Conservation (phyloP, 2,329 filamentous ascomycete species). For the Alternaria triticimaculans region DNA sequence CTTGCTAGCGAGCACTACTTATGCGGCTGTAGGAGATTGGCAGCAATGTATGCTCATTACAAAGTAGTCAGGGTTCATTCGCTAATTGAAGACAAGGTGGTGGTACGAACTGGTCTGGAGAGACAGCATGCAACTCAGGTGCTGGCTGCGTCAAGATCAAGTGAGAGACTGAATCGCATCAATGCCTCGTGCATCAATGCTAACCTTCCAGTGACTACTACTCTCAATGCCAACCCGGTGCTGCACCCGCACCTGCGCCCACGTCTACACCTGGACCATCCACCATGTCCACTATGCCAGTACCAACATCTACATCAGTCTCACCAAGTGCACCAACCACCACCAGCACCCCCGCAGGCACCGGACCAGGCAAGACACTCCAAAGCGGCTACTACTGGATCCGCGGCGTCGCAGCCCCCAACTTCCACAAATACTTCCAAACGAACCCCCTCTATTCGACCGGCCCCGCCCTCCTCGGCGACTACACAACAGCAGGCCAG, state of each 20-base stretch:
- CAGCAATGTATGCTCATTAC: constrained; percentile 39
- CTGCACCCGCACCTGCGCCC: constrained; percentile 21
- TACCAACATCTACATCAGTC: constrained; percentile 17
- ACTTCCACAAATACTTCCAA: constrained; percentile 57
- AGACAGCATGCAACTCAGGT: constrained; percentile 30
- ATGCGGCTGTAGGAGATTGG: constrained; percentile 39
- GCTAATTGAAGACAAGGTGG: constrained; percentile 31
- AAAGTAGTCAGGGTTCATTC: not conserved
- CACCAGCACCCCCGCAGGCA: constrained; percentile 33
- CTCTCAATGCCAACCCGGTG: constrained; percentile 52
- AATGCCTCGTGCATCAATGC: not conserved
- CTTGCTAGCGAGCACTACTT: constrained; percentile 30
- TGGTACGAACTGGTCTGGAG: constrained; percentile 35
- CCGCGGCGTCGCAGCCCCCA: constrained; percentile 63
- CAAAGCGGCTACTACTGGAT: constrained; percentile 64
- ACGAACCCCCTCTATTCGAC: constrained; percentile 47
- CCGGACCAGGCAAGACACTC: constrained; percentile 55
- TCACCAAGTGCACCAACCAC: constrained; percentile 23
- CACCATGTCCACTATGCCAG: constrained; percentile 1
- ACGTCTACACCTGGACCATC: constrained; percentile 15
- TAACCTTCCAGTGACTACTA: constrained; percentile 41
- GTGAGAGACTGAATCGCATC: constrained; percentile 15
- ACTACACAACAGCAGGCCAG: constrained; percentile 63
- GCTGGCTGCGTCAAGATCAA: constrained; percentile 43
- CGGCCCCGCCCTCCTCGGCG: constrained; percentile 60